phyloP scores from a whole-genome alignment of 1,284 basidiomycete genomes.

The Phellopilus nigrolimitatus region DNA sequence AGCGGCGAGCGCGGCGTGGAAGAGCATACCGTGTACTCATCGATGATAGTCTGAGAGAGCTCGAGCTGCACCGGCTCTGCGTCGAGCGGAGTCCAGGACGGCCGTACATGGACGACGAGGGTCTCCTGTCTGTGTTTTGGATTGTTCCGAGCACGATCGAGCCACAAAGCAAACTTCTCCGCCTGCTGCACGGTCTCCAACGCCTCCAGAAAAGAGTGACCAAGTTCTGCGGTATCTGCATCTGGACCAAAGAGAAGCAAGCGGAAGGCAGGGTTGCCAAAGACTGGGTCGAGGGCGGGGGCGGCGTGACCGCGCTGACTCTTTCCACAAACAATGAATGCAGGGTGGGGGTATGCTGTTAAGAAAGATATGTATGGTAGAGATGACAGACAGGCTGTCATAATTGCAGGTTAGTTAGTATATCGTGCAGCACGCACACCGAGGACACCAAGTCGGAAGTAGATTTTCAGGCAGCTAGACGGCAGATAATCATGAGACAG shows the following conservation, averaged over 20 bases:
- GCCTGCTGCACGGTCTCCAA: conserved; percentile 14
- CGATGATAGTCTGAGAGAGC: conserved; percentile 20
- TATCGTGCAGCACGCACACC: background rate
- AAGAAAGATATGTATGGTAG: conserved; percentile 21
- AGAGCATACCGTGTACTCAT: conserved; percentile 20
- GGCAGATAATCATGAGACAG: too few species aligned
- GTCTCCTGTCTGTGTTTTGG: conserved; percentile 5
- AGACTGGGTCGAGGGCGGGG: conserved; percentile 20
- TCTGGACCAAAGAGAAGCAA: conserved; percentile 21
- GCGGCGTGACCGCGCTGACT: conserved; percentile 9
- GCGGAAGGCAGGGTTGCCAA: conserved; percentile 22
- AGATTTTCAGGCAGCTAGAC: too few species aligned
- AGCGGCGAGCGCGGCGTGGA: conserved; percentile 20
- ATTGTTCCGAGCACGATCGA: conserved; percentile 10
- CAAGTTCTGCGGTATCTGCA: conserved; percentile 10
- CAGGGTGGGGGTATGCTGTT: conserved; percentile 22
- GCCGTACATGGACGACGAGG: conserved; percentile 15
- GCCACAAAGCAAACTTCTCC: conserved; percentile 15
- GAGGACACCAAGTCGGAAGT: too few species aligned
- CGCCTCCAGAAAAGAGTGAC: conserved; percentile 11
- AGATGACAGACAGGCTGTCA: conserved; percentile 6
- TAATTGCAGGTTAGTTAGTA: background rate
- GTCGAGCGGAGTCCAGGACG: conserved; percentile 17
- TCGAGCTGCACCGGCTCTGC: conserved; percentile 12
- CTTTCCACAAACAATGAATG: conserved; percentile 21